A percentile compares a stretch with the other conserved stretches of the same genome.
phyloP scores from a whole-genome alignment of 768 basidiomycete genomes.

The Mycena polygramma region DNA sequence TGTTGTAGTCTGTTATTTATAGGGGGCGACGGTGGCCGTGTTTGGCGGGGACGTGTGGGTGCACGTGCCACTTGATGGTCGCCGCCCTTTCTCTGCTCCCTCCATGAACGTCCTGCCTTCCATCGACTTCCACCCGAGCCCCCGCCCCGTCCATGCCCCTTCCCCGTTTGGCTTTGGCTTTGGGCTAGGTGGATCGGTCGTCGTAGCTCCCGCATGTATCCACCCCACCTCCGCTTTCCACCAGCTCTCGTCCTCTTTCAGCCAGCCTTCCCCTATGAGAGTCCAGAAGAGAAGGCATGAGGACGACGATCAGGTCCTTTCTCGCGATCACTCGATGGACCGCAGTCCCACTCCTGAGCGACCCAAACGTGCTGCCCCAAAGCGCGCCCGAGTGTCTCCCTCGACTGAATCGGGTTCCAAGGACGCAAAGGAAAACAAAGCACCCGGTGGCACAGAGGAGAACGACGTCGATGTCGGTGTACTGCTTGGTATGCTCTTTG shows the following conservation, averaged over 20 bases:
- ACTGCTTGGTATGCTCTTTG: conserved; percentile 71
- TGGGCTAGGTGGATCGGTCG: conserved; percentile 63
- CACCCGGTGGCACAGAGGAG: conserved; percentile 52
- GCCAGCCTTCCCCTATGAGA: conserved; percentile 56
- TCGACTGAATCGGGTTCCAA: conserved; percentile 48
- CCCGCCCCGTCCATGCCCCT: conserved; percentile 51
- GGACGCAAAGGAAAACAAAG: conserved; percentile 67
- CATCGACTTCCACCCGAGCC: conserved; percentile 10
- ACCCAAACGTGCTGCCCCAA: conserved; percentile 75
- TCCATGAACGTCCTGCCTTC: conserved; percentile 38
- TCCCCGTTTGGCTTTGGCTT: conserved; percentile 84
- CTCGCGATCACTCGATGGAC: conserved; percentile 83
- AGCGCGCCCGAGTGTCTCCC: conserved; percentile 68
- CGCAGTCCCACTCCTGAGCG: conserved; percentile 88
- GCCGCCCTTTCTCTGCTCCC: conserved; percentile 20
- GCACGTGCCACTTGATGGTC: background rate
- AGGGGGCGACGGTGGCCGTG: background rate
- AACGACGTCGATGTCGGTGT: conserved; percentile 86
- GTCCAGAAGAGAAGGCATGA: conserved; percentile 77
- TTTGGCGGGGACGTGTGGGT: conserved; percentile 12
- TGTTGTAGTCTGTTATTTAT: background rate
- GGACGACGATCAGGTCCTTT: conserved; percentile 69
- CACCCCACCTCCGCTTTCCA: conserved; percentile 67
- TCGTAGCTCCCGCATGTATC: conserved; percentile 58
- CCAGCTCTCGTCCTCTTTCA: conserved; percentile 65